Evolutionary conservation across 176 grass and related monocot species (phyloP), one percentile per base, ranked within the genome.

Genomic region (Oryza nivara): DNA sequence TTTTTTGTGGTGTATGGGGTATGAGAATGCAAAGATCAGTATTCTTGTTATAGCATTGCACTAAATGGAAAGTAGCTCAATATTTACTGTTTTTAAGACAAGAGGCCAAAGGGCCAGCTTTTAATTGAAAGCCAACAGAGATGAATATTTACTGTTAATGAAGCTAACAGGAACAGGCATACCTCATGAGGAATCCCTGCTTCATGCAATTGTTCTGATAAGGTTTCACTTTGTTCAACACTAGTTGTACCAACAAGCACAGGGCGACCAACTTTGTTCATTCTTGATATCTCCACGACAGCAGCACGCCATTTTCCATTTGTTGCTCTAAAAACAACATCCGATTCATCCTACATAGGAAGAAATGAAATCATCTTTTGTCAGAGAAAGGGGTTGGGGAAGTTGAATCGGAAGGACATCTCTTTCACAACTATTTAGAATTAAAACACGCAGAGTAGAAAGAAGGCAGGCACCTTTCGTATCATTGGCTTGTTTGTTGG

Each of bases 161-260:
- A 79, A 78, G 26, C 41, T 32, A 85, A 83, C 6, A 82, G 34
- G 34, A 85, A 83, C 6, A 82, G 34, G 23, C 46, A 72, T 81
- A 95, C 95, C 91, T 98, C 95, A 32, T 98, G 95, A 80, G 91
- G 78, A 90, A 98, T 98, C 51, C 76, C 87, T 78, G 93, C 88
- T 93, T 98, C 96, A 88, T 30, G 80, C 74, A 98, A 88, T 76
- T 93, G 93, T 88, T 90, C 80, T 19, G 91, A 92, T 78, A 98
- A 93, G 54, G 83, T 74, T 88, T 98, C 93, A 72, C 93, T 98
- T 84, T 95, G 96, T 80, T 98, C 96, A 79, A 98, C 96, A 17
- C 96, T 98, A 73, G 96, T 98, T 68, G 96, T 98, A 82, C 96
- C 96, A 83, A 98, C 96, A 88, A 98, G 92, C 68, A 98, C 93